Percentiles rank a stretch among this genome's conserved stretches.
Evolutionary conservation across 345 rosid genomes (phyloP).

Genomic region (Hibiscus trionum): DNA sequence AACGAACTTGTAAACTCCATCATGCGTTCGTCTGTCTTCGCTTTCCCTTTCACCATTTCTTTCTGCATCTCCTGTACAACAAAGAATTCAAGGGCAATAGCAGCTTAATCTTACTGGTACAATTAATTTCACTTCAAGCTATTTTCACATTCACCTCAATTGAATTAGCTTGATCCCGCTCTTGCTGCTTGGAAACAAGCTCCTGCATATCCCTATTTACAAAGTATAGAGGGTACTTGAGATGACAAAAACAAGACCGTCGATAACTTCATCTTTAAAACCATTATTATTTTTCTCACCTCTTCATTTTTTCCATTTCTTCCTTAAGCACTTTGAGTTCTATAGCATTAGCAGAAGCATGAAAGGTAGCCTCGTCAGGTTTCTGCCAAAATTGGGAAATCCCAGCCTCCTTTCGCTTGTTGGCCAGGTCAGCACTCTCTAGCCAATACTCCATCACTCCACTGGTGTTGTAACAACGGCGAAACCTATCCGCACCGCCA

Average conservation of each 20-base stretch:
- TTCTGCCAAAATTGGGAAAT: constrained; percentile 54
- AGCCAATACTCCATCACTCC: constrained; percentile 92
- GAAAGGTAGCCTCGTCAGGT: constrained; percentile 25
- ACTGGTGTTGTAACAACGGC: constrained; percentile 74
- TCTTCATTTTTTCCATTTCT: constrained; percentile 53
- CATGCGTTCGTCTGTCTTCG: constrained; percentile 48
- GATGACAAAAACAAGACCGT: neutral
- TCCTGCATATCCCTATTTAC: constrained; percentile 50
- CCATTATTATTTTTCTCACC: constrained; percentile 21
- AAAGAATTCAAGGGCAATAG: neutral
- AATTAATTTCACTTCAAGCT: neutral
- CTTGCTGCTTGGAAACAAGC: constrained; percentile 40
- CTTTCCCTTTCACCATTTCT: constrained; percentile 44
- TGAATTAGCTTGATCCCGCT: constrained; percentile 35
- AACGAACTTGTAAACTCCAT: constrained; percentile 59
- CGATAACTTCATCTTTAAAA: neutral
- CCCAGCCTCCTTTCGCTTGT: constrained; percentile 58
- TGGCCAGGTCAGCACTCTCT: constrained; percentile 68
- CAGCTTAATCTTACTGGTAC: neutral
- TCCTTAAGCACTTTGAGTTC: constrained; percentile 44
- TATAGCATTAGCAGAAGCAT: constrained; percentile 33
- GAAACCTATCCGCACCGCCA: constrained; percentile 66
- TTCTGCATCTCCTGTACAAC: constrained; percentile 1
- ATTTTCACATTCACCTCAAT: constrained; percentile 1
- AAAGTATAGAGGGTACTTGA: neutral